A percentile compares a stretch with the other conserved stretches of the same genome.
phyloP scores from a whole-genome alignment of 306 rosid genomes.

The Arachis hypogaea region DNA sequence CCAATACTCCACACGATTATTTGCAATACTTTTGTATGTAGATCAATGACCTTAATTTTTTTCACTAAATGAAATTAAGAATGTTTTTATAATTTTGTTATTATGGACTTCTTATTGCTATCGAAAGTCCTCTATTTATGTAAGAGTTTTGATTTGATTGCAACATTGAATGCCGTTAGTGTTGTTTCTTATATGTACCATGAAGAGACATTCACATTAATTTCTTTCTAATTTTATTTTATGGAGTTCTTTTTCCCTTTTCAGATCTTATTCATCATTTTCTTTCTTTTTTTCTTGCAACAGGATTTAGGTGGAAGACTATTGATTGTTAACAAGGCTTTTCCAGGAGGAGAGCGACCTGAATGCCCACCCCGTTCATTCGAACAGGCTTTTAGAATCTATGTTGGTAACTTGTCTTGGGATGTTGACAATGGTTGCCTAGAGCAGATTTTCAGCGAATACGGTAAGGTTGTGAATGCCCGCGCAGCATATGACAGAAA shows the following conservation, averaged over 20 bases:
- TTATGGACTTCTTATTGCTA: not conserved
- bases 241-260: not conserved
- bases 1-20: not conserved
- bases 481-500: conserved; percentile 86
- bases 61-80: conserved; percentile 6
- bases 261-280: not conserved
- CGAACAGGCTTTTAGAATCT: conserved; percentile 57
- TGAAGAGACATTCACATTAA: too few species aligned
- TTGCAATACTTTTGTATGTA: conserved; percentile 5
- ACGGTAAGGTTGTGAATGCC: conserved; percentile 79
- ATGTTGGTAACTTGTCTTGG: conserved; percentile 96
- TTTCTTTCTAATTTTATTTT: not conserved
- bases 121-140: not conserved
- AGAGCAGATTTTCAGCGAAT: conserved; percentile 81
- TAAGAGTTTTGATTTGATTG: not conserved
- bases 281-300: not conserved
- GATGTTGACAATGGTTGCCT: conserved; percentile 65
- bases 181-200: not conserved
- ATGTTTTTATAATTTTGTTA: conserved; percentile 5
- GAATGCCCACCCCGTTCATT: conserved; percentile 68
- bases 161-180: not conserved
- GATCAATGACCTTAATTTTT: not conserved
- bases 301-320: conserved; percentile 76
- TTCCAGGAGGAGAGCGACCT: conserved; percentile 76
- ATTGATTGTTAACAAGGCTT: conserved; percentile 89